Evolutionary conservation across 2,329 filamentous ascomycete species (phyloP), one percentile per base, ranked within the genome.

Genomic region (Basipetospora sp.): DNA sequence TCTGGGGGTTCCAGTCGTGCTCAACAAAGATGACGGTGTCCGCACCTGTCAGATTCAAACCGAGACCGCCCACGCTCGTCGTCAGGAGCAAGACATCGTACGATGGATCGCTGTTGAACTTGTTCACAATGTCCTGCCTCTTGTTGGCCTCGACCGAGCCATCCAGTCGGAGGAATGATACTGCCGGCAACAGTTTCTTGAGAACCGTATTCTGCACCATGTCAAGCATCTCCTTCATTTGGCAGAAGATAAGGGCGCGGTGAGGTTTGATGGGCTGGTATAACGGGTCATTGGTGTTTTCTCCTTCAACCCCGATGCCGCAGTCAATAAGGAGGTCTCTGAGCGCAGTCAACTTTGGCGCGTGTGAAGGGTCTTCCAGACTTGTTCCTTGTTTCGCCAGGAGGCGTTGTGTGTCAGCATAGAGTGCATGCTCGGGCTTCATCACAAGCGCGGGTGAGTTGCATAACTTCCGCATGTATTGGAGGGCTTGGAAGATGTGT

Each of bases 141-240:
- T 86, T 87, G 44, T 80, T 87, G 18, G 90, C 84, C 58, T 94
- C 90, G 10, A 98, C 86, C 5, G 77, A 77, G 22, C 90, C 90
- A 50, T 98, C 92, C 25, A 98, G 74, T n/a, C 92, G 82, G 41
- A 96, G 73, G 53, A 80, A 94, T 27, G 92, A 90, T 5, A 94
- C 87, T 0, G 80, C 82, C 1, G 90, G 90, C n/a, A 98, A 70
- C 60, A 96, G 70, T 51, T 81, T 80, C 56, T 84, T 85, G 28
- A 98, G 63, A 1, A 98, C 90, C 41, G 88, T 87, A 49, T 81
- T 85, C 54, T 96, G 87, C 3, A 98, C 92, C 74, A 98, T 96
- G 57, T 98, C 90, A 17, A 98, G 70, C 92, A 98, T 98, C 57
- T 98, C 90, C 61, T 98, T 98, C 85, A 98, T 94, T 56, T 98